These are phyloP conservation scores for Tylopilus intermedius DNA, from an alignment of 768 basidiomycete species.

Conservation along the genomic window DNA sequence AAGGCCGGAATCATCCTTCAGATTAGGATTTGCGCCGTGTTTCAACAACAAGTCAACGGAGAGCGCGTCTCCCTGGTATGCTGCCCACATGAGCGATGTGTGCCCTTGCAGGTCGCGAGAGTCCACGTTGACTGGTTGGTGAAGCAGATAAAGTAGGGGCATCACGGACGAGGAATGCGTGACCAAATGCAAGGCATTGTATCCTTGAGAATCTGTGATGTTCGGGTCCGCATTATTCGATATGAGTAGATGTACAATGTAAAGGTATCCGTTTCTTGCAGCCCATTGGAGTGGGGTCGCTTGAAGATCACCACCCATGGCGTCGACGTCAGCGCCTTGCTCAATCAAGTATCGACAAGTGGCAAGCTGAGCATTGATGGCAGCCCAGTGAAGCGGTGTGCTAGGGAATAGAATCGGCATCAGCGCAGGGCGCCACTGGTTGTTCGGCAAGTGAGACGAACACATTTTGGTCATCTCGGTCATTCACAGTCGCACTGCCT, in stretches of 20 bases:
- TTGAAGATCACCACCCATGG: slow-evolving; percentile 86
- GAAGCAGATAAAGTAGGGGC: slow-evolving; percentile 87
- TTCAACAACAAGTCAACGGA: slow-evolving; percentile 86
- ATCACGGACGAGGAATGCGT: slow-evolving; percentile 93
- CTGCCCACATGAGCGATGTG: slow-evolving; percentile 97
- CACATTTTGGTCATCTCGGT: slow-evolving; percentile 86
- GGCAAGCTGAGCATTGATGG: slow-evolving; percentile 91
- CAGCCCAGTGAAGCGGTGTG: slow-evolving; percentile 96
- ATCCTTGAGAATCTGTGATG: slow-evolving; percentile 88
- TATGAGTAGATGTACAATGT: slow-evolving; percentile 89
- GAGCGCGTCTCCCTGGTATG: slow-evolving; percentile 96
- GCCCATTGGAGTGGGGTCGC: slow-evolving; percentile 99
- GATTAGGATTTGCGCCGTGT: slow-evolving; percentile 76
- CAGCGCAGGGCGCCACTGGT: not conserved
- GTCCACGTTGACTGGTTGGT: slow-evolving; percentile 91
- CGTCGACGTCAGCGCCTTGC: slow-evolving; percentile 92
- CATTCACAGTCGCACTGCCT: slow-evolving; percentile 64
- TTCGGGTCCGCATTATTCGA: slow-evolving; percentile 89
- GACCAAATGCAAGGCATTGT: slow-evolving; percentile 92
- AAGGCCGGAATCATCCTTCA: slow-evolving; percentile 77
- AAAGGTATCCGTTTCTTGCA: slow-evolving; percentile 93
- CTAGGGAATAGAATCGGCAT: slow-evolving; percentile 15
- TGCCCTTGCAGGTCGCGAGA: slow-evolving; percentile 88
- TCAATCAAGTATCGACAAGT: slow-evolving; percentile 85
- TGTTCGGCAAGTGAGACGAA: slow-evolving; percentile 13